Conservation (phyloP, 2,329 filamentous ascomycete species). For the Penicillium sp. region DNA sequence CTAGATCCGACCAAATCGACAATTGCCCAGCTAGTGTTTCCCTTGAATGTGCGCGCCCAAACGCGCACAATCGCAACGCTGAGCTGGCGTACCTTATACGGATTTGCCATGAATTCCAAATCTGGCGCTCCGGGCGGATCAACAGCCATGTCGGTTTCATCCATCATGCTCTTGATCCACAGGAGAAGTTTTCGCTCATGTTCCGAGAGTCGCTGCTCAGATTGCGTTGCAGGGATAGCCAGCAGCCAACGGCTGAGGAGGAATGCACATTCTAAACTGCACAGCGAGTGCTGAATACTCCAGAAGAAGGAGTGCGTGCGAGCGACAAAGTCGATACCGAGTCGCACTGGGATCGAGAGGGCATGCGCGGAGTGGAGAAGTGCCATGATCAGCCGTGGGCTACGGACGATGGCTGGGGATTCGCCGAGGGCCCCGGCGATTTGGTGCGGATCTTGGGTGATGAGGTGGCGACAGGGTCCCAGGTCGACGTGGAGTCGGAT, state of each 20-base stretch:
- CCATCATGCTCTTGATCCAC: constrained; percentile 54
- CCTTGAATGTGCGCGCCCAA: constrained; percentile 50
- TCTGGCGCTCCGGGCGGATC: constrained; percentile 42
- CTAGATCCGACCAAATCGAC: constrained; percentile 50
- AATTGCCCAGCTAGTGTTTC: constrained; percentile 53
- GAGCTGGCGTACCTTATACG: constrained; percentile 47
- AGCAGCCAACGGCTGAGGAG: constrained; percentile 51
- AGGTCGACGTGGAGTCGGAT: constrained; percentile 52
- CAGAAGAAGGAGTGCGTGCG: constrained; percentile 57
- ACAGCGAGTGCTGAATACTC: constrained; percentile 58
- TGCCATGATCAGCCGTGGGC: constrained; percentile 52
- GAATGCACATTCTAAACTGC: constrained; percentile 57
- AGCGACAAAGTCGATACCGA: constrained; percentile 57
- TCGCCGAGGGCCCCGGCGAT: constrained; percentile 51
- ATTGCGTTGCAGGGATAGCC: constrained; percentile 46
- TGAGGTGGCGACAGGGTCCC: constrained; percentile 50
- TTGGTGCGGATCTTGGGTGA: constrained; percentile 50
- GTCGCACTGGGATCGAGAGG: constrained; percentile 56
- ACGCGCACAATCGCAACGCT: constrained; percentile 52
- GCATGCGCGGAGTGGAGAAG: constrained; percentile 57
- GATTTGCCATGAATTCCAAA: constrained; percentile 46
- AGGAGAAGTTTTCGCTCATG: constrained; percentile 51
- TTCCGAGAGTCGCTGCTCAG: constrained; percentile 47
- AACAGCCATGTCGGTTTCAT: constrained; percentile 52
- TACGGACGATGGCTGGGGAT: constrained; percentile 47